Evolutionary conservation across 768 basidiomycete genomes (phyloP).

Genomic region (Tricholoma saponaceum): DNA sequence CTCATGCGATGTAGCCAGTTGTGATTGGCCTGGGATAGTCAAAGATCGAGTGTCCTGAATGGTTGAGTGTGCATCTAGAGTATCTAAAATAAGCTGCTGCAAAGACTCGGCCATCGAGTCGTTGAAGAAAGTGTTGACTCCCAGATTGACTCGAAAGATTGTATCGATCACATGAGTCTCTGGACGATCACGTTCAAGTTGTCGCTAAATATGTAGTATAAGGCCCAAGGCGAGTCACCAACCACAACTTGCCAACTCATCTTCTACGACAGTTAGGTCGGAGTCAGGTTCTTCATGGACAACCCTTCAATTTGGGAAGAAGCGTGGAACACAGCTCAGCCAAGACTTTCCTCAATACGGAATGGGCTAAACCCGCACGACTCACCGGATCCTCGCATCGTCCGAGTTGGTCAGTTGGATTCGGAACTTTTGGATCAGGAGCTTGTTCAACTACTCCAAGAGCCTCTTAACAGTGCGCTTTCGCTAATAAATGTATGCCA

Average conservation of each 20-base stretch:
- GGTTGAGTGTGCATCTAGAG: conserved; percentile 48
- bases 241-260: too few species aligned
- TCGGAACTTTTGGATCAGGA: conserved; percentile 89
- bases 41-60: conserved; percentile 72
- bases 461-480: conserved; percentile 75
- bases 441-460: conserved; percentile 73
- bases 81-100: conserved; percentile 76
- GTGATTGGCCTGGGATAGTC: conserved; percentile 57
- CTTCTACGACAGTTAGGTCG: too few species aligned
- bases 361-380: conserved; percentile 29
- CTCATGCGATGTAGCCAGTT: conserved; percentile 61
- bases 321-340: conserved; percentile 61
- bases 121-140: neutral
- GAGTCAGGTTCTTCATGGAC: conserved; percentile 12
- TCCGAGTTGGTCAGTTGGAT: conserved; percentile 89
- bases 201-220: too few species aligned
- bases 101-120: conserved; percentile 66
- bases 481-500: conserved; percentile 59
- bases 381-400: conserved; percentile 41
- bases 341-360: conserved; percentile 45
- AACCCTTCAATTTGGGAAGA: conserved; percentile 44
- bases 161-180: conserved; percentile 10
- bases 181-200: neutral
- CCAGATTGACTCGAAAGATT: conserved; percentile 10
- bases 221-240: too few species aligned